phyloP scores from a whole-genome alignment of 176 grass and related monocot species.

The Avena eriantha region DNA sequence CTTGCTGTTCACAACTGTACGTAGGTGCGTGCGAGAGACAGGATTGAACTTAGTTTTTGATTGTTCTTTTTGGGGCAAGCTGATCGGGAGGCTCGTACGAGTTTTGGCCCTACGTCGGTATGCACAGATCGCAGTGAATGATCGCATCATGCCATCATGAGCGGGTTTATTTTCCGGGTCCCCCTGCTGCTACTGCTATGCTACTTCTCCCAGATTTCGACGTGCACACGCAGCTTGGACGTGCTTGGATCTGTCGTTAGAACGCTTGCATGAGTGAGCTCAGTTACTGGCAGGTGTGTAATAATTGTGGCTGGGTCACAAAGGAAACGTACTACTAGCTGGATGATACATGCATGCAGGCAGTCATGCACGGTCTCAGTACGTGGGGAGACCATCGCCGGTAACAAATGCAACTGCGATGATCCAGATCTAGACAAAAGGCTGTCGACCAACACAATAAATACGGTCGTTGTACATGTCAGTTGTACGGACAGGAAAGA shows the following conservation, averaged over 20 bases:
- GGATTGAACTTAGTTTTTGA: not conserved
- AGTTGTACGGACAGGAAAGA: not conserved
- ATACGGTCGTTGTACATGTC: conserved; percentile 13
- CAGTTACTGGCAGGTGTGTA: too few species aligned
- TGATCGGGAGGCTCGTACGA: not conserved
- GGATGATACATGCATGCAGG: not conserved
- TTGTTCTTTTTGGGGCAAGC: not conserved
- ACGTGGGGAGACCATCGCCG: not conserved
- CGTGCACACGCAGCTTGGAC: conserved; percentile 11
- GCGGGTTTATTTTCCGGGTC: not conserved
- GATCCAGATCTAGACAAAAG: conserved; percentile 25
- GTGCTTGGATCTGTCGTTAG: too few species aligned
- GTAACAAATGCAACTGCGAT: conserved; percentile 9
- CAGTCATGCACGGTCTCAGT: not conserved
- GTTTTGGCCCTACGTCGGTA: not conserved
- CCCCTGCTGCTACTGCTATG: too few species aligned
- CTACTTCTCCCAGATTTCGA: conserved; percentile 1
- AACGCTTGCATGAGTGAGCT: too few species aligned
- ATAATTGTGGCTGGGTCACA: too few species aligned
- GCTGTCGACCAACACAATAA: conserved; percentile 22
- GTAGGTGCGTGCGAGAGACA: not conserved
- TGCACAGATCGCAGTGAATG: not conserved
- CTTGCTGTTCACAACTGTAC: not conserved
- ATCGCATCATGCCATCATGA: not conserved
- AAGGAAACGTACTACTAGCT: not conserved